Evolutionary conservation across 2,329 filamentous ascomycete genomes (phyloP).

Genomic region (Neocucurbitaria cava): DNA sequence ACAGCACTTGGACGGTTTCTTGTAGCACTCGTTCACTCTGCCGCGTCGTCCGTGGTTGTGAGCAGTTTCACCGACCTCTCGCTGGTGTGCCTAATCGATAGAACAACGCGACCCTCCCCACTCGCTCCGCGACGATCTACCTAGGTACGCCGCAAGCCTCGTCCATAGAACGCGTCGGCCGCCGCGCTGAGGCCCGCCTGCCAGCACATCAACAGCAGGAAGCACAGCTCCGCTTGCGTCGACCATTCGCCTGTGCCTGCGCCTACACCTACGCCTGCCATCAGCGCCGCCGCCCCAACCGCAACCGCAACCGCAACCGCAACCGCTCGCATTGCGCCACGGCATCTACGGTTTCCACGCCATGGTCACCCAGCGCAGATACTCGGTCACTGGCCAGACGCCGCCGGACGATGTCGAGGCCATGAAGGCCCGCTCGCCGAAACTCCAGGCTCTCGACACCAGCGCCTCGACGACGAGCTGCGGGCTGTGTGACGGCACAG

Average conservation of each 20-base stretch:
- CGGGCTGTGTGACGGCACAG: slow-evolving; percentile 37
- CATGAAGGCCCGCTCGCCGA: slow-evolving; percentile 43
- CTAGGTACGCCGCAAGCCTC: slow-evolving; percentile 36
- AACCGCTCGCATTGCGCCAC: slow-evolving; percentile 5
- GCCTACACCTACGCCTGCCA: too few species aligned
- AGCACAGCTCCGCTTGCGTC: slow-evolving; percentile 19
- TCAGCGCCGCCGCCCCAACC: too few species aligned
- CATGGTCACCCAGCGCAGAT: slow-evolving; percentile 45
- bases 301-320: slow-evolving; percentile 8
- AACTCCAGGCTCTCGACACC: slow-evolving; percentile 46
- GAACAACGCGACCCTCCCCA: slow-evolving; percentile 23
- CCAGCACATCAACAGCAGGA: slow-evolving; percentile 24
- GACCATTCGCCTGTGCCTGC: not conserved
- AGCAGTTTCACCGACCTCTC: not conserved
- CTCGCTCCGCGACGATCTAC: slow-evolving; percentile 28
- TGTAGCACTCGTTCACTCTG: too few species aligned
- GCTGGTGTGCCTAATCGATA: slow-evolving; percentile 29
- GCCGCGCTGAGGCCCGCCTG: slow-evolving; percentile 19
- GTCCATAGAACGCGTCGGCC: slow-evolving; percentile 26
- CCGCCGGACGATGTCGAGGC: slow-evolving; percentile 43
- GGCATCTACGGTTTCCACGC: not conserved
- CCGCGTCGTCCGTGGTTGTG: too few species aligned
- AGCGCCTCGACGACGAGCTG: slow-evolving; percentile 41
- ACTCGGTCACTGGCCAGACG: slow-evolving; percentile 47
- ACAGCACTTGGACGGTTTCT: slow-evolving; percentile 1